Conservation (phyloP, 164 flowering plant species). For the Annona cherimola region DNA sequence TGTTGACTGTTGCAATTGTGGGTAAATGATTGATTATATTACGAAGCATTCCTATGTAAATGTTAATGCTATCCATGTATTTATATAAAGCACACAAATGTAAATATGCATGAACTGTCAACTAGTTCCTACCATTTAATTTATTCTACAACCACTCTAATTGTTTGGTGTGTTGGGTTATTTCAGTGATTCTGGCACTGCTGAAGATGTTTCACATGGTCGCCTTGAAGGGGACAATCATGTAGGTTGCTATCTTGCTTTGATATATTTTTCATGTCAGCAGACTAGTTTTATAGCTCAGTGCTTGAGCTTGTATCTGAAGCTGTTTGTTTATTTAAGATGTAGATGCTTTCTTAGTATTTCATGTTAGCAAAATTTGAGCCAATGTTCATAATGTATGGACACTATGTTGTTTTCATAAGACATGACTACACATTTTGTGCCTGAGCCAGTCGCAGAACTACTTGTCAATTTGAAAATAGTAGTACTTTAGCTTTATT, state of each 20-base stretch:
- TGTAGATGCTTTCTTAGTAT: not conserved
- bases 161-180: not conserved
- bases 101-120: no score
- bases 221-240: conserved; percentile 31
- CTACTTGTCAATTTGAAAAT: not conserved
- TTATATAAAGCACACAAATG: no score
- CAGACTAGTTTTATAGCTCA: not conserved
- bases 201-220: conserved; percentile 26
- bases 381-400: not conserved
- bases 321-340: not conserved
- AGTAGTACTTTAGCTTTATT: not conserved
- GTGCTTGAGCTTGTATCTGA: no score
- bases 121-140: no score
- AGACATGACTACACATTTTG: not conserved
- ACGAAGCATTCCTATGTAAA: no score
- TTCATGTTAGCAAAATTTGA: not conserved
- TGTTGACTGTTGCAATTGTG: no score
- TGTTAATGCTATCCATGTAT: no score
- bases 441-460: not conserved
- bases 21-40: no score
- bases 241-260: conserved; percentile 35
- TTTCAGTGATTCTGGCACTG: conserved; percentile 37
- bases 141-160: no score
- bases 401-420: no score
- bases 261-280: not conserved